Evolutionary conservation across 2,329 filamentous ascomycete genomes (phyloP).

Genomic region (Aspergillus sp.): DNA sequence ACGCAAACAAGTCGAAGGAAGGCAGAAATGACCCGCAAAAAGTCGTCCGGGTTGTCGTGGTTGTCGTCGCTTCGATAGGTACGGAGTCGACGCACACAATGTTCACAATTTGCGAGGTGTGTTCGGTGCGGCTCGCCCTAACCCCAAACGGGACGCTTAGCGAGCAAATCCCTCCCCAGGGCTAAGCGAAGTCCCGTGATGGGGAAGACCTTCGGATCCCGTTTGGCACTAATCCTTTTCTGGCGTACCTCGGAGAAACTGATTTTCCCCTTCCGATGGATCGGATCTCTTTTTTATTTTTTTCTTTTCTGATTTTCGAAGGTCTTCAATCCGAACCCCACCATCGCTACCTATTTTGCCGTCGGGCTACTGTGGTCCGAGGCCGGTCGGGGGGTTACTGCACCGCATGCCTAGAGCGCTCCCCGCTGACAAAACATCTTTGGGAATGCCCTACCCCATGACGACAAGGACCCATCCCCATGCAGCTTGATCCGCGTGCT

Average conservation of each 20-base stretch:
- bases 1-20: slow-evolving; percentile 42
- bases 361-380: slow-evolving; percentile 34
- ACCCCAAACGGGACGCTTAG: slow-evolving; percentile 36
- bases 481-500: slow-evolving; percentile 11
- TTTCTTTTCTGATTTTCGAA: slow-evolving; percentile 1
- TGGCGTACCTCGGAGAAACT: slow-evolving; percentile 6
- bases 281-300: slow-evolving; percentile 10
- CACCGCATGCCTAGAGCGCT: slow-evolving; percentile 11
- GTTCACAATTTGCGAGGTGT: slow-evolving; percentile 38
- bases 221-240: slow-evolving; percentile 17
- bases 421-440: slow-evolving; percentile 18
- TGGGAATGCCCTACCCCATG: slow-evolving; percentile 9
- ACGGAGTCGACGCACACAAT: slow-evolving; percentile 35
- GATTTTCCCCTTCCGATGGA: slow-evolving; percentile 10
- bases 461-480: slow-evolving; percentile 14
- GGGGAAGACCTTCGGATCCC: slow-evolving; percentile 2
- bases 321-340: slow-evolving; percentile 6
- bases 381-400: slow-evolving; percentile 12
- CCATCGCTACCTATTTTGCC: slow-evolving; percentile 20
- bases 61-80: slow-evolving; percentile 42
- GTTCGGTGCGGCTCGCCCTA: slow-evolving; percentile 35
- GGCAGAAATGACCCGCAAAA: slow-evolving; percentile 41
- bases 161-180: slow-evolving; percentile 27
- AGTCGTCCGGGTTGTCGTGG: slow-evolving; percentile 43
- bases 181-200: slow-evolving; percentile 37